Base-by-base conservation (phyloP, 352 stramenopile species). In the Globisporangium heterothallicum region DNA sequence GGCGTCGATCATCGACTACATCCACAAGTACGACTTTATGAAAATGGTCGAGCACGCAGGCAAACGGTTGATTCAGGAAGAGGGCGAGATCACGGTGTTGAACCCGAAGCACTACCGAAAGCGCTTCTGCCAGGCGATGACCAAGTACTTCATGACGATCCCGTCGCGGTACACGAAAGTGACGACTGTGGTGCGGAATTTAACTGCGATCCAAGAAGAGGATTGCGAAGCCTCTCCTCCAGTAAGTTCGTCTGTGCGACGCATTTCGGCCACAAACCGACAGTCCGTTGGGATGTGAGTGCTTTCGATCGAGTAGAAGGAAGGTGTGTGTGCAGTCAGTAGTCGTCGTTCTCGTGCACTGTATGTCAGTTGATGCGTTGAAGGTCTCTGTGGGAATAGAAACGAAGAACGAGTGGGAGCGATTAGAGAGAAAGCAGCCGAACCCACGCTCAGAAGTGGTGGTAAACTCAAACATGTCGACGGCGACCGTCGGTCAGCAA, bases 1-100 rank as follows among this genome's bases (percentile, higher is more conserved):
- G 27, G 82, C 78, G 44, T 90, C 70, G 26, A 95, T 95, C 58
- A 95, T 95, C 45, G 84, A 95, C 50, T 95, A 95, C 47, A 92
- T 95, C 47, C 81, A 92, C 66, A 93, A 95, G 59, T 95, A 95
- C 47, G 84, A 93, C 41, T 90, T 95, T 42, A 80, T 93, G 73
- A 95, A 95, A 58, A 92, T 92, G 74, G 84, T 95, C 34, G 84
- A 95, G 56, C 83, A 95, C 58, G 80, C 83, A 4, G 80, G 84
- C 10, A 95, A 95, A 56, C 73, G 83, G n/a, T 32, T 95, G 30
- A 92, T 93, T 26, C 84, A 95, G 58, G 84, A 93, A 35, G 84
- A 95, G 70, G 80, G 81, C 26, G 84, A 94, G 51, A 94, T 94
- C 56, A 94, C 84, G 0, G 81, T 94, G 29, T 57, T 93, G 18